These are phyloP conservation scores for Selenicereus undatus DNA, from an alignment of 148 eudicot genomes.

Conservation along the genomic window DNA sequence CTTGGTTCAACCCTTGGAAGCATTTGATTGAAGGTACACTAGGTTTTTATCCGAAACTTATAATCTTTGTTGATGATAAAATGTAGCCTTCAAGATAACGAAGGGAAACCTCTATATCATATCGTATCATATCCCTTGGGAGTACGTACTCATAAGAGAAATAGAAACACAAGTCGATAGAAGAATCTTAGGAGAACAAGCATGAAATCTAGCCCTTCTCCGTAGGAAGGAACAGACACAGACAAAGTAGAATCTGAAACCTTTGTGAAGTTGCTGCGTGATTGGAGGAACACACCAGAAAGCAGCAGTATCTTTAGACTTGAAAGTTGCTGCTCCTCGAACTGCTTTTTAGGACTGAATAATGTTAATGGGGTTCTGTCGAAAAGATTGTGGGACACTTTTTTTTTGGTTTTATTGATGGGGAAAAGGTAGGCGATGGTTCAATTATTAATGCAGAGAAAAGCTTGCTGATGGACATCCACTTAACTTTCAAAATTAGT, in stretches of 20 bases:
- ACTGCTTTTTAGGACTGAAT: background rate
- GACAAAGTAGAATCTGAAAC: background rate
- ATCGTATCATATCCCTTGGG: too few species aligned
- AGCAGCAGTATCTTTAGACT: background rate
- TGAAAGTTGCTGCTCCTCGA: background rate
- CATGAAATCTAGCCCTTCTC: background rate
- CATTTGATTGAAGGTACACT: conserved; percentile 4
- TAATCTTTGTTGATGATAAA: too few species aligned
- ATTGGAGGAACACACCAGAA: background rate
- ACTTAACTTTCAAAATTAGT: too few species aligned
- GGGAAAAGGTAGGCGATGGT: background rate
- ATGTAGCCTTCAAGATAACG: too few species aligned
- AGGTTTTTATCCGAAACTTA: background rate
- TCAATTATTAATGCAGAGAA: background rate
- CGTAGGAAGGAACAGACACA: background rate
- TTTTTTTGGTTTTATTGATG: background rate
- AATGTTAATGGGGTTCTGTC: background rate
- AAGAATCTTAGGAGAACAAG: too few species aligned
- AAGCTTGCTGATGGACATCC: too few species aligned
- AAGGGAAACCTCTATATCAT: too few species aligned
- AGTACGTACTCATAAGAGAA: too few species aligned
- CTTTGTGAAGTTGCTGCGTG: background rate
- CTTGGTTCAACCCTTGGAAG: conserved; percentile 23
- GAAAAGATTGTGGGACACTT: background rate
- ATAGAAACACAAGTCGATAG: too few species aligned